Evolutionary conservation across 331 rosid genomes (phyloP).

Genomic region (Quercus phellos): DNA sequence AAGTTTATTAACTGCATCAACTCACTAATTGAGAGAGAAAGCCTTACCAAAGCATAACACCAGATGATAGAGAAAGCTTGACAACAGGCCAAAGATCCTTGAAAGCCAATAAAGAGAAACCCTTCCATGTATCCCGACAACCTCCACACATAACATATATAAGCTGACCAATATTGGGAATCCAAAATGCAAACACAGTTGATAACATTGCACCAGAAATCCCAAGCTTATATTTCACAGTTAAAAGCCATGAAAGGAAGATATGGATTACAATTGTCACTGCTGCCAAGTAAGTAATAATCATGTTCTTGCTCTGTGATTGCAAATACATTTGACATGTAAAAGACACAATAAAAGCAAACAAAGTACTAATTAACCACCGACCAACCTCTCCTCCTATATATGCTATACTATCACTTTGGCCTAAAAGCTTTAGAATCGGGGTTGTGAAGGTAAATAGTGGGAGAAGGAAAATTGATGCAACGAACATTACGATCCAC

Average conservation of each 20-base stretch:
- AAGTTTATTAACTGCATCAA: too few relatives aligned
- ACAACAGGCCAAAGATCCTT: slow-evolving; percentile 50
- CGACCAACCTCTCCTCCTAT: slow-evolving; percentile 28
- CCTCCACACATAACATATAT: slow-evolving; percentile 44
- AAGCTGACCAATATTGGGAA: slow-evolving; percentile 52
- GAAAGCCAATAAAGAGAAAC: slow-evolving; percentile 49
- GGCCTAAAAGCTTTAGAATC: slow-evolving; percentile 33
- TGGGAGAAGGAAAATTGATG: slow-evolving; percentile 23
- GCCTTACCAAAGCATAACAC: slow-evolving; percentile 53
- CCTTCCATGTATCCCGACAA: slow-evolving; percentile 48
- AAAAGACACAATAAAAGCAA: slow-evolving; percentile 26
- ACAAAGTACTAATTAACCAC: slow-evolving; percentile 30
- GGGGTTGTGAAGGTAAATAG: slow-evolving; percentile 31
- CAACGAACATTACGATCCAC: slow-evolving; percentile 36
- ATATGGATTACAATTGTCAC: slow-evolving; percentile 24
- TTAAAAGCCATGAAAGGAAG: slow-evolving; percentile 41
- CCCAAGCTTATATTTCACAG: slow-evolving; percentile 31
- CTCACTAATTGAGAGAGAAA: background rate
- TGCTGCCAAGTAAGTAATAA: slow-evolving; percentile 35
- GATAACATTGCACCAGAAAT: slow-evolving; percentile 44
- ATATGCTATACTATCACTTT: slow-evolving; percentile 21
- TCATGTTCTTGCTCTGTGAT: slow-evolving; percentile 47
- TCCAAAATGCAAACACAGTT: slow-evolving; percentile 40
- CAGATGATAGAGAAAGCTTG: slow-evolving; percentile 54
- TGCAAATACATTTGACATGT: slow-evolving; percentile 43